Base-by-base conservation (phyloP, 2,329 filamentous ascomycete genomes). In the Trichoderma pleuroti region DNA sequence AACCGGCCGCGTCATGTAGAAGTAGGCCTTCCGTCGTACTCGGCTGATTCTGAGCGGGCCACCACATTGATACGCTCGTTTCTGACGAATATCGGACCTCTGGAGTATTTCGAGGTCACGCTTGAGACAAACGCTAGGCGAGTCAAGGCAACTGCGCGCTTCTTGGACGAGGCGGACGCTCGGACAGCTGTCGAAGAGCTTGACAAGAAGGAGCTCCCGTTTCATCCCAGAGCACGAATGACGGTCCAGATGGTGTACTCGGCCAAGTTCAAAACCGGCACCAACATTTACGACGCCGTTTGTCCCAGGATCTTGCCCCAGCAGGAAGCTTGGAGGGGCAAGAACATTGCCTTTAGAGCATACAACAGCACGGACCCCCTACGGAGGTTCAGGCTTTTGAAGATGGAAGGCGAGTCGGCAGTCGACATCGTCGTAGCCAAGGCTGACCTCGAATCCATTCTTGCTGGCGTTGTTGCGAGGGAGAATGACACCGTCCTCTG, bases 101-200 rank as follows among this genome's bases (percentile, higher is more conserved):
- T 84, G 4, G 80, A 82, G 71, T 76, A 72, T 60, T 82, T 80
- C 76, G 75, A 79, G 18, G 70, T 77, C 3, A 74, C 70, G 0
- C 69, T 67, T 0, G 72, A 75, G 6, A 63, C 72, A 4, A 68
- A 72, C 0, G 77, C 78, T 3, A 82, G 80, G 67, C 76, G 82
- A 4, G 71, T 81, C 18, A 83, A 83, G 72, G 83, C 79, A 0
- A 78, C 75, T 18, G 83, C 80, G 1, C 74, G 76, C 3, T 86
- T 85, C 57, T 28, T 75, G 8, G 74, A 81, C 1, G 80, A 82
- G 52, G 74, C 74, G 0, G 78, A 82, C 42, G 83, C 83, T 0
- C 72, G 72, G 49, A 73, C 77, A 16, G 82, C 70, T 28, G 46
- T 3, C 1, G 12, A 9, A 5, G 5, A 32, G 3, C 49, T 71